Evolutionary conservation across 2,329 filamentous ascomycete genomes (phyloP), one percentile per base, ranked within the genome.

Genomic region (Fusarium sp.): DNA sequence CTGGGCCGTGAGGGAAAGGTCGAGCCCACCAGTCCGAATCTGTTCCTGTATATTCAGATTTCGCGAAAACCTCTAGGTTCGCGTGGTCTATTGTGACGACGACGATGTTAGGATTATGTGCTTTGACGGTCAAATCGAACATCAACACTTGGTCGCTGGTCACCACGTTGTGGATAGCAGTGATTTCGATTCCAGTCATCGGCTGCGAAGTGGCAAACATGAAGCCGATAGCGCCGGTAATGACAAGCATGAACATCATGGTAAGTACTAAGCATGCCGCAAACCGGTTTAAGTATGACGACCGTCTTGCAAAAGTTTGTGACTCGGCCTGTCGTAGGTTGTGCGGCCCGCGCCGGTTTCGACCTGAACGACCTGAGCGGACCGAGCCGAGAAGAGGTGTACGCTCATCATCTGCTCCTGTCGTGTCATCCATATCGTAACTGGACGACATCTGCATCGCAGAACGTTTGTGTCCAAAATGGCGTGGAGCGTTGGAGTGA

Each of bases 91-190:
- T 90, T 6, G 93, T 93, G 47, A 99, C 93, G 5, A 94, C 91
- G 44, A 98, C 93, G 45, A 98, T 91, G 77, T 98, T 99, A 2
- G 96, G 95, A 80, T 99, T 99, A 77, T 96, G 88, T 1, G 96
- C 96, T 75, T 90, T 90, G 68, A 99, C 94, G 26, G 94, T 90
- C 55, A 99, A 85, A 81, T 99, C 96, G 78, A 98, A 89, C 90
- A 99, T 98, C 47, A 99, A 88, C 81, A 98, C 95, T 81, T 98
- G 94, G 81, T 98, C 94, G 77, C 94, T 98, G 6, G 95, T 95
- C 55, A 98, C 89, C 31, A 99, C 94, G 75, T 98, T 97, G 77
- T 93, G 90, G 75, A 99, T 94, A 72, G 92, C 91, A 63, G 92
- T 86, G 49, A 98, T 90, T 73, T 92, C 87, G 66, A 98, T 93